phyloP scores from a whole-genome alignment of 2,329 filamentous ascomycete genomes.

The Aureobasidium sp. region DNA sequence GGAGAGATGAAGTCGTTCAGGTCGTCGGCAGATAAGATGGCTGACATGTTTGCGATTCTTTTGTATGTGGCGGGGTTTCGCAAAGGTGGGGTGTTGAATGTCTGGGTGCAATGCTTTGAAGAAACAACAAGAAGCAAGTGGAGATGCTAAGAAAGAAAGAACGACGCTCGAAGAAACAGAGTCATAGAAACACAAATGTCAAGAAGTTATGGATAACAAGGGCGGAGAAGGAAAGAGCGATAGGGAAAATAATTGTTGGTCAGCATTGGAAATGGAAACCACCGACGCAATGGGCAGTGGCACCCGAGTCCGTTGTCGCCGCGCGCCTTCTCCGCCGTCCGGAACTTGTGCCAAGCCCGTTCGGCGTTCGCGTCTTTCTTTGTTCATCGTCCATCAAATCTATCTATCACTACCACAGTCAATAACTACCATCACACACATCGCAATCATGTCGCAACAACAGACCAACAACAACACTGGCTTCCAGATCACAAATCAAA shows the following conservation, averaged over 20 bases:
- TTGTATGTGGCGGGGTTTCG: constrained; percentile 6
- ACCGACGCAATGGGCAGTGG: not conserved
- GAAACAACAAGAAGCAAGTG: not conserved
- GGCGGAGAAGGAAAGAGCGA: not conserved
- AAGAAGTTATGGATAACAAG: not conserved
- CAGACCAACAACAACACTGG: constrained; percentile 9
- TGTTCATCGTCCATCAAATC: not conserved
- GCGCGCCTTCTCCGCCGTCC: constrained; percentile 2
- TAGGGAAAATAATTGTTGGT: constrained; percentile 9
- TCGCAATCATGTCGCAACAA: constrained; percentile 10
- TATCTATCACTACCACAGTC: not conserved
- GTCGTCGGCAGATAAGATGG: constrained; percentile 93
- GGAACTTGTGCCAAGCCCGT: not conserved
- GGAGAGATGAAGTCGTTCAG: constrained; percentile 99
- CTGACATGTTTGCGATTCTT: constrained; percentile 60
- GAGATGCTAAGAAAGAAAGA: not conserved
- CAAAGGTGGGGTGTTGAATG: not conserved
- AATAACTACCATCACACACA: not conserved
- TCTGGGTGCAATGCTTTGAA: not conserved
- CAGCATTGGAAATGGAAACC: constrained; percentile 4
- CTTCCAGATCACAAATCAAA: constrained; percentile 37
- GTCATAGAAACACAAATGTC: not conserved
- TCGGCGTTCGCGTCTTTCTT: not conserved
- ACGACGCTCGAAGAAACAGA: not conserved
- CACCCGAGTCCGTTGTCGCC: constrained; percentile 6